Percentiles rank a stretch among this genome's conserved stretches.
These are phyloP conservation scores for Moesziomyces parantarcticus DNA, from an alignment of 1,284 basidiomycete genomes.

Conservation along the genomic window DNA sequence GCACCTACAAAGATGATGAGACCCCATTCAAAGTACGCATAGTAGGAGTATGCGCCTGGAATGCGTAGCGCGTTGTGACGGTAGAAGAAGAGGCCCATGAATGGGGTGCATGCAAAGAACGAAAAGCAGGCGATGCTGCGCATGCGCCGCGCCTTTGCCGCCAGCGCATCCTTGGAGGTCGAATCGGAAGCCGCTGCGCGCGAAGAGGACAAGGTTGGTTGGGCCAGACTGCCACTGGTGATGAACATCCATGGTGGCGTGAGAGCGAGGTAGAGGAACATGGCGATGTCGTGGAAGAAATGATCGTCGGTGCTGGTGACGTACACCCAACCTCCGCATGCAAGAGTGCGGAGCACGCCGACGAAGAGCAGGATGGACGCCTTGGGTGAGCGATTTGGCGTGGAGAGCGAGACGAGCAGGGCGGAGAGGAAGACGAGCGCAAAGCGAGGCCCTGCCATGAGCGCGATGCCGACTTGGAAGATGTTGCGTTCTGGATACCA, in stretches of 20 bases:
- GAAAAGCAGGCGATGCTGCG: constrained; percentile 44
- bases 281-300: constrained; percentile 85
- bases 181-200: background rate
- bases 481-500: constrained; percentile 88
- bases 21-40: constrained; percentile 65
- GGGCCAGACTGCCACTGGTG: constrained; percentile 52
- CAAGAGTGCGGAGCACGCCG: constrained; percentile 81
- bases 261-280: constrained; percentile 74
- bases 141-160: constrained; percentile 47
- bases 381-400: constrained; percentile 25
- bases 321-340: constrained; percentile 92
- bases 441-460: constrained; percentile 79
- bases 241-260: constrained; percentile 77
- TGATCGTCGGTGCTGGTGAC: constrained; percentile 84
- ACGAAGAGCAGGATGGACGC: constrained; percentile 71
- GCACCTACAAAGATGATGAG: constrained; percentile 59
- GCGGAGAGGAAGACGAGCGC: constrained; percentile 79
- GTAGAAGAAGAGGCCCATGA: constrained; percentile 63
- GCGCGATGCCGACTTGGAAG: constrained; percentile 89
- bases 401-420: constrained; percentile 54
- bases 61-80: constrained; percentile 58
- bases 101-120: constrained; percentile 62
- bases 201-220: constrained; percentile 3
- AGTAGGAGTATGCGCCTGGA: constrained; percentile 61
- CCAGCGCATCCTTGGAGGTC: constrained; percentile 13